Conservation (phyloP, 352 stramenopile species). For the Globisporangium spinosum region DNA sequence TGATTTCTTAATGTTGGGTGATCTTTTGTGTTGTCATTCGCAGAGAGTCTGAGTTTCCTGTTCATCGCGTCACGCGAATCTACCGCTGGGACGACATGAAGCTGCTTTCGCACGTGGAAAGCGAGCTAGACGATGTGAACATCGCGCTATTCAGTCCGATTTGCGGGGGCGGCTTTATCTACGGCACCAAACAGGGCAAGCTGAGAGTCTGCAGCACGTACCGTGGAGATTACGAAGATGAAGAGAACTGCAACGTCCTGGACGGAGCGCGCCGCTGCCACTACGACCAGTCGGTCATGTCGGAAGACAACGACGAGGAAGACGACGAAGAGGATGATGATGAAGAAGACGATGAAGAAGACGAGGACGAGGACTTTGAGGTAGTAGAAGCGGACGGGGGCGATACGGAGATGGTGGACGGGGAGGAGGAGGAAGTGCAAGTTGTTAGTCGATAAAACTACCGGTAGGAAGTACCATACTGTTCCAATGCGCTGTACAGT, state of each 20-base stretch:
- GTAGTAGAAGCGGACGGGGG: constrained; percentile 24
- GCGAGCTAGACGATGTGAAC: constrained; percentile 96
- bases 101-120: constrained; percentile 81
- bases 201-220: constrained; percentile 87
- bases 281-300: constrained; percentile 55
- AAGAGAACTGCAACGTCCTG: constrained; percentile 84
- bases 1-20: constrained; percentile 10
- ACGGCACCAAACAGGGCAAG: constrained; percentile 96
- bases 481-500: constrained; percentile 2
- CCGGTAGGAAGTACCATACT: constrained; percentile 4
- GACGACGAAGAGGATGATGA: constrained; percentile 42
- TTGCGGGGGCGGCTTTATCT: constrained; percentile 95
- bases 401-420: constrained; percentile 20
- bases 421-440: constrained; percentile 14
- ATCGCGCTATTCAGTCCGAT: constrained; percentile 97
- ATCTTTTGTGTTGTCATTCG: background rate
- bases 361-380: constrained; percentile 30
- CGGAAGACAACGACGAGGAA: constrained; percentile 48
- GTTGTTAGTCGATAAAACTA: constrained; percentile 18
- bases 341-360: constrained; percentile 28
- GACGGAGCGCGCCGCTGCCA: constrained; percentile 53
- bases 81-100: constrained; percentile 90
- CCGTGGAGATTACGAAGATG: constrained; percentile 66
- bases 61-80: constrained; percentile 84
- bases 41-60: constrained; percentile 76